Conservation (phyloP, 345 rosid genomes). For the Firmiana major region DNA sequence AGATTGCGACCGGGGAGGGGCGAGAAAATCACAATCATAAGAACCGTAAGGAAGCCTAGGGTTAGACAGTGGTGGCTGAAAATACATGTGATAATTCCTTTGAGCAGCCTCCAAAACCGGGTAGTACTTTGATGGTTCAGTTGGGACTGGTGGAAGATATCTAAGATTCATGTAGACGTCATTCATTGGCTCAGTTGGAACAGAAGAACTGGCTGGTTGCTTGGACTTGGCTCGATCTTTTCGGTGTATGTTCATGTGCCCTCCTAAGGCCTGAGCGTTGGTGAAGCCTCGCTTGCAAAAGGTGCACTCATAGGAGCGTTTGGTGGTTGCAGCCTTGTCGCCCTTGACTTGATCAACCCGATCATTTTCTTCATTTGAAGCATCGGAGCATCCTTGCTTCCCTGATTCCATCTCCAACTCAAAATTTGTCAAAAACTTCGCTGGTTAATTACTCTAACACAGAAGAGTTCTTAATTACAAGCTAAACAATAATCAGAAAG, state of each 20-base stretch:
- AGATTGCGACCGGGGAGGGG: slow-evolving; percentile 13
- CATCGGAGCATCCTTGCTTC: slow-evolving; percentile 27
- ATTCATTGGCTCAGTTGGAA: neutral
- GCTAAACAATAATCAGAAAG: neutral
- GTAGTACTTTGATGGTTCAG: slow-evolving; percentile 10
- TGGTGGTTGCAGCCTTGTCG: neutral
- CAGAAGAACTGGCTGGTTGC: slow-evolving; percentile 15
- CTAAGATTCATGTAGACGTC: slow-evolving; percentile 29
- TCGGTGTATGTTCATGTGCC: slow-evolving; percentile 85
- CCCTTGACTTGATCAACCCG: slow-evolving; percentile 25
- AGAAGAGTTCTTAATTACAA: neutral
- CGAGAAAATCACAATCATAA: slow-evolving; percentile 10
- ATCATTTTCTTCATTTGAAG: slow-evolving; percentile 35
- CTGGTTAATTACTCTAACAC: neutral
- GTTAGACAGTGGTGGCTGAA: slow-evolving; percentile 23
- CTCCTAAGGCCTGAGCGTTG: slow-evolving; percentile 88
- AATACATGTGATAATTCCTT: slow-evolving; percentile 21
- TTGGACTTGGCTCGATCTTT: slow-evolving; percentile 49
- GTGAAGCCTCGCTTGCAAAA: slow-evolving; percentile 89
- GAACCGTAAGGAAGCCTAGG: slow-evolving; percentile 12
- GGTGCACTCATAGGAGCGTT: slow-evolving; percentile 57
- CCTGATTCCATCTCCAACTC: slow-evolving; percentile 25
- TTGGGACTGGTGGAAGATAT: slow-evolving; percentile 6
- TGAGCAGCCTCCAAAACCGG: slow-evolving; percentile 22
- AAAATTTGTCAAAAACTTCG: neutral